Evolutionary conservation across 306 rosid genomes (phyloP).

Genomic region (Albizia julibrissin): DNA sequence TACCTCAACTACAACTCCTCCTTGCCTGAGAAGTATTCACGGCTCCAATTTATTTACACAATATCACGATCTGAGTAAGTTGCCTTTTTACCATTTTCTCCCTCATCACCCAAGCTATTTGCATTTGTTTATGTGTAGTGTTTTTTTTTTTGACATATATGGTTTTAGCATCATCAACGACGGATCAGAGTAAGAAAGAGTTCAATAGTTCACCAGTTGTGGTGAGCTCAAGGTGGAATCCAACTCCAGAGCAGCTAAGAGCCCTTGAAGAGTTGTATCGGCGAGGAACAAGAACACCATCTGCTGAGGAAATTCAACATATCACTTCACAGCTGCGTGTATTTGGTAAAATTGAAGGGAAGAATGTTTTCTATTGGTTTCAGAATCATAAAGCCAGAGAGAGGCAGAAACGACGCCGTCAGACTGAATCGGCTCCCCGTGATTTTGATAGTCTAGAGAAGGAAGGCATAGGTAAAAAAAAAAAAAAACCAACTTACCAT

Average conservation of each 20-base stretch:
- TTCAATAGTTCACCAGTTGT: slow-evolving; percentile 42
- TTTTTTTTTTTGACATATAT: not conserved
- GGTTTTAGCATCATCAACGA: slow-evolving; percentile 30
- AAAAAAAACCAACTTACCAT: not conserved
- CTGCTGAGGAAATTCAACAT: slow-evolving; percentile 93
- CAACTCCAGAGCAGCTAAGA: slow-evolving; percentile 67
- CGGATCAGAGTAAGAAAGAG: slow-evolving; percentile 51
- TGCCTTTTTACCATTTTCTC: not conserved
- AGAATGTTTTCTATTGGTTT: slow-evolving; percentile 95
- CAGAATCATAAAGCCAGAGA: slow-evolving; percentile 98
- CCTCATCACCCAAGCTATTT: not conserved
- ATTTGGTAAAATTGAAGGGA: slow-evolving; percentile 92
- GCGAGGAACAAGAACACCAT: slow-evolving; percentile 64
- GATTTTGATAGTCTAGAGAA: slow-evolving; percentile 42
- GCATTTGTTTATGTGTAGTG: not conserved
- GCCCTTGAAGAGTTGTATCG: slow-evolving; percentile 62
- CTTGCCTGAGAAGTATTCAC: slow-evolving; percentile 50
- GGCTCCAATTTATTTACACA: slow-evolving; percentile 57
- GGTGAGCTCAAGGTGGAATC: slow-evolving; percentile 78
- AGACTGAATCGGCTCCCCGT: slow-evolving; percentile 63
- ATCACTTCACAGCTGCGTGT: slow-evolving; percentile 83
- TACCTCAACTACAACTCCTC: slow-evolving; percentile 43
- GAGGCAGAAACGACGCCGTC: slow-evolving; percentile 96
- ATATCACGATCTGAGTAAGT: slow-evolving; percentile 67
- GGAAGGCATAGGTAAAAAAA: slow-evolving; percentile 67